Conservation (phyloP, 768 basidiomycete species). For the Xerocomus brunneocitrinus region DNA sequence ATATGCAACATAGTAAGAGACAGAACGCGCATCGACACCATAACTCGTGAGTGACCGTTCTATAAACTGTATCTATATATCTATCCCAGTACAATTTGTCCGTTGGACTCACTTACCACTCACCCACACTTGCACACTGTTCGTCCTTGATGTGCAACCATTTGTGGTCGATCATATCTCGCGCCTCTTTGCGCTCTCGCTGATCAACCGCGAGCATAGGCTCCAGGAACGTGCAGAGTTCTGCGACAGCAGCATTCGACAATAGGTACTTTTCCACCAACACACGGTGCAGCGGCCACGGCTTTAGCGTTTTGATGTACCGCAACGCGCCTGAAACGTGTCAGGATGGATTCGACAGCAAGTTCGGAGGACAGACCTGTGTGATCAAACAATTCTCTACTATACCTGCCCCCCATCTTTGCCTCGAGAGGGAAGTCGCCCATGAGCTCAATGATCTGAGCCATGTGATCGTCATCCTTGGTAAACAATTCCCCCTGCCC, state of each 20-base stretch:
- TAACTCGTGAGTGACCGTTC: constrained; percentile 4
- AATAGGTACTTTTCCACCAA: constrained; percentile 89
- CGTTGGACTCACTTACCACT: constrained; percentile 24
- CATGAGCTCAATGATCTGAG: constrained; percentile 88
- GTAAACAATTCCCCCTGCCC: constrained; percentile 76
- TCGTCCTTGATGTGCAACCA: constrained; percentile 56
- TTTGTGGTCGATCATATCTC: constrained; percentile 66
- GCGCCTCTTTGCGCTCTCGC: constrained; percentile 61
- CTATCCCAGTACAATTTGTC: neutral
- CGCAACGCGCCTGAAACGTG: constrained; percentile 52
- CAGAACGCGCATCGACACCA: neutral
- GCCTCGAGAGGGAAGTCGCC: constrained; percentile 71
- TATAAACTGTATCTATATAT: constrained; percentile 10
- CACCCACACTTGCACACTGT: constrained; percentile 23
- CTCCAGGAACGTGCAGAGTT: constrained; percentile 61
- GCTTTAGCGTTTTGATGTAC: constrained; percentile 69
- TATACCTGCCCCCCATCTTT: constrained; percentile 82
- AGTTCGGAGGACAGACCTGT: constrained; percentile 41
- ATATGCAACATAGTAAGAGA: constrained; percentile 7
- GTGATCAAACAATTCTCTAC: constrained; percentile 79
- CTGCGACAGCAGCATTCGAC: constrained; percentile 49
- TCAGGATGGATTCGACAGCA: constrained; percentile 2
- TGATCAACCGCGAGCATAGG: constrained; percentile 76
- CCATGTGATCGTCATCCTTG: constrained; percentile 95
- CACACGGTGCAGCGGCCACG: constrained; percentile 78